A percentile compares a stretch with the other conserved stretches of the same genome.
Evolutionary conservation across 1,284 basidiomycete genomes (phyloP).

Genomic region (Phlebopus sp.): DNA sequence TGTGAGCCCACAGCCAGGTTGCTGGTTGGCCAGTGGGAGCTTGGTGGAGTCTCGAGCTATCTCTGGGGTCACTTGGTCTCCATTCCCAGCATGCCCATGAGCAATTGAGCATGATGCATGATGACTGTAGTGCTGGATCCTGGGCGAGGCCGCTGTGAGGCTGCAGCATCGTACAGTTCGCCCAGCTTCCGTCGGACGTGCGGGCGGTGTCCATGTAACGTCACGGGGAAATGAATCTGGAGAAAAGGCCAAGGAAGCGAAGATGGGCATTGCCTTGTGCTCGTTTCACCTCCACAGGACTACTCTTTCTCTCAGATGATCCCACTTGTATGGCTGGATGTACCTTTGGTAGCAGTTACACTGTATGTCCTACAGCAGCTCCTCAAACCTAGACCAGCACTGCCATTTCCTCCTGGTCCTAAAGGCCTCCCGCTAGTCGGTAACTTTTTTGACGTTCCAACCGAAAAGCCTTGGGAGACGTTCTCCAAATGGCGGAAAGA

Average conservation of each 20-base stretch:
- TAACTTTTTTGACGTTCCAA: constrained; percentile 13
- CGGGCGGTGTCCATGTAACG: no score
- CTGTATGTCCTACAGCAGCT: neutral
- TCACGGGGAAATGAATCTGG: neutral
- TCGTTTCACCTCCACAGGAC: no score
- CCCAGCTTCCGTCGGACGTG: no score
- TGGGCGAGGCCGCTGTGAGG: no score
- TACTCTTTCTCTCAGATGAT: neutral
- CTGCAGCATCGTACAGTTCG: no score
- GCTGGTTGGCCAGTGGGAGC: no score
- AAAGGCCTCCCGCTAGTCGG: constrained; percentile 11
- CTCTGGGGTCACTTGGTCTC: no score
- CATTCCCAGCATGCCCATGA: no score
- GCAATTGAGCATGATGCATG: no score
- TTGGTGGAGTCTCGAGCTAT: no score
- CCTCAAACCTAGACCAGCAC: neutral
- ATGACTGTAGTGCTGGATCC: no score
- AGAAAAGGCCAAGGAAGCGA: neutral
- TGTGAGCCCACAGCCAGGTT: no score
- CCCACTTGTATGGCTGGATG: neutral
- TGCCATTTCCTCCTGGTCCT: constrained; percentile 14
- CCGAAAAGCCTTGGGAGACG: constrained; percentile 7
- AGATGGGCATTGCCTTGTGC: neutral
- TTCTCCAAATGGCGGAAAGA: constrained; percentile 10
- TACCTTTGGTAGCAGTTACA: neutral